Evolutionary conservation across 805 yeast species (phyloP).

Genomic region (Blastobotrys americana): DNA sequence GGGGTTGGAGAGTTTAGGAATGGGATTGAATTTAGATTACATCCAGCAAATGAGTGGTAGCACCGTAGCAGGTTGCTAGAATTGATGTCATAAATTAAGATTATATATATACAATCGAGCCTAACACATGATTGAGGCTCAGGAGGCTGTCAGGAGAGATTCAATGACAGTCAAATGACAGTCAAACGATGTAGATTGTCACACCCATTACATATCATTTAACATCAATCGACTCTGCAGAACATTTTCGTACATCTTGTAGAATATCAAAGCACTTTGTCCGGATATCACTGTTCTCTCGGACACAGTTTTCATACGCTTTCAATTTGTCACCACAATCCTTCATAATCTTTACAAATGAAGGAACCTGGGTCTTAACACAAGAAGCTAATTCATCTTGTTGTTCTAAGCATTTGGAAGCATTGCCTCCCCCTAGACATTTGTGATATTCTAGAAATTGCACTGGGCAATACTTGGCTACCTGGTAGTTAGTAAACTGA

Average conservation of each 20-base stretch:
- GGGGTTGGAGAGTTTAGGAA: too few relatives aligned
- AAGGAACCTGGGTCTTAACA: slow-evolving; percentile 58
- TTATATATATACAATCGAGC: neutral
- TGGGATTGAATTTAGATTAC: too few relatives aligned
- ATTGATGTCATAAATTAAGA: neutral
- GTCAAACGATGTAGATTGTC: too few relatives aligned
- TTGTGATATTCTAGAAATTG: slow-evolving; percentile 65
- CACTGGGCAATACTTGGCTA: slow-evolving; percentile 68
- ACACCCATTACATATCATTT: neutral
- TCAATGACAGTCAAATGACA: too few relatives aligned
- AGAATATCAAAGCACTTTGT: slow-evolving; percentile 50
- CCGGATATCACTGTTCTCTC: slow-evolving; percentile 37
- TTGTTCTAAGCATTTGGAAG: slow-evolving; percentile 43
- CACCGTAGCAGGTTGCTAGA: neutral
- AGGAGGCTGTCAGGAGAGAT: too few relatives aligned
- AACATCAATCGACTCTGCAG: slow-evolving; percentile 35
- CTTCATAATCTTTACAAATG: slow-evolving; percentile 59
- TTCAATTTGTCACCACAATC: slow-evolving; percentile 52
- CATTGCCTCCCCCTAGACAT: slow-evolving; percentile 56
- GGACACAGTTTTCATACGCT: slow-evolving; percentile 61
- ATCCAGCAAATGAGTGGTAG: neutral
- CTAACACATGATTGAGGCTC: too few relatives aligned
- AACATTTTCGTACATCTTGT: slow-evolving; percentile 57
- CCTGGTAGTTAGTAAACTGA: slow-evolving; percentile 25
- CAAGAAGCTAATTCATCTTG: slow-evolving; percentile 56